These are phyloP conservation scores for Fusarium scirpi DNA, from an alignment of 2,329 filamentous ascomycete species.

Conservation along the genomic window DNA sequence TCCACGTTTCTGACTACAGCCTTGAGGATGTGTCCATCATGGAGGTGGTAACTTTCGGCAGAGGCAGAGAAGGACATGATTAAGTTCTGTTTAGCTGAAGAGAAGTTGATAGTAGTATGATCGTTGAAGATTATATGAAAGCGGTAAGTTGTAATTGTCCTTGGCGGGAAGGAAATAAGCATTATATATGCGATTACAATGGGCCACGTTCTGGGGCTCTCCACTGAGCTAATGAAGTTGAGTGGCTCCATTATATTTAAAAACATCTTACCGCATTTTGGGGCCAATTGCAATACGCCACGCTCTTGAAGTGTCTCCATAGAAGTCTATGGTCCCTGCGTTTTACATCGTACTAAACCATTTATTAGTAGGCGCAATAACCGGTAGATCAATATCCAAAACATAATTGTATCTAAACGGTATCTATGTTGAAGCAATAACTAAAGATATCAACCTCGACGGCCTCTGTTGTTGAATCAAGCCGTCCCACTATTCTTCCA, in stretches of 20 bases:
- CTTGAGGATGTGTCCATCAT: not conserved
- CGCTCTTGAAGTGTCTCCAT: not conserved
- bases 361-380: not conserved
- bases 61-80: not conserved
- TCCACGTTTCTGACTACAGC: not conserved
- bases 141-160: not conserved
- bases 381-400: not conserved
- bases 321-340: not conserved
- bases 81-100: fast-evolving
- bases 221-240: not conserved
- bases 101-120: not conserved
- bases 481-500: not conserved
- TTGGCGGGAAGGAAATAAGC: not conserved
- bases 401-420: fast-evolving
- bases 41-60: not conserved
- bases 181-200: not conserved
- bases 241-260: not conserved
- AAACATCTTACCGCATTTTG: not conserved
- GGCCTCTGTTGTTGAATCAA: not conserved
- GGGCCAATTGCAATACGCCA: not conserved
- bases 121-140: not conserved
- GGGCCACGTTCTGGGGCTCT: not conserved
- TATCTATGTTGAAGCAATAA: not conserved
- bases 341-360: not conserved
- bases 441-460: not conserved